Percentiles rank a stretch among this genome's conserved stretches.
Evolutionary conservation across 352 stramenopile species (phyloP).

Genomic region (Blastocystis sp.): DNA sequence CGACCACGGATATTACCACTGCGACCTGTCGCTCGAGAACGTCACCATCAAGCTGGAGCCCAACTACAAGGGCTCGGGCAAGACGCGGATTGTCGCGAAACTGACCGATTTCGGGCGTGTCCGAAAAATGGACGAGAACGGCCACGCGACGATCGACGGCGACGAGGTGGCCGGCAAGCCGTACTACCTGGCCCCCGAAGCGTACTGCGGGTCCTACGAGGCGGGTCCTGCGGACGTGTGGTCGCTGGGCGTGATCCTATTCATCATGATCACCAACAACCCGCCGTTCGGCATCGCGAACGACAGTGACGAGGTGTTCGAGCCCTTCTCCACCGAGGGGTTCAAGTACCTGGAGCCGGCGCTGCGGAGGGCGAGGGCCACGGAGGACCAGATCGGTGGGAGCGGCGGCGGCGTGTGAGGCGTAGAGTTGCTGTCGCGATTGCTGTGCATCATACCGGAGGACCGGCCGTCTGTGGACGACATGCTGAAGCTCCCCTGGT

Average conservation of each 20-base stretch:
- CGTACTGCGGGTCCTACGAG: conserved; percentile 53
- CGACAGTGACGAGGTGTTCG: conserved; percentile 60
- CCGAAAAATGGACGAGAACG: conserved; percentile 21
- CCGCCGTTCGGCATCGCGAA: conserved; percentile 65
- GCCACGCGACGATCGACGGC: conserved; percentile 3
- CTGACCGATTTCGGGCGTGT: conserved; percentile 64
- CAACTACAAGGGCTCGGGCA: conserved; percentile 53
- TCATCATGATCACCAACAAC: conserved; percentile 61
- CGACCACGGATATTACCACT: conserved; percentile 59
- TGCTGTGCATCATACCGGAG: conserved; percentile 2
- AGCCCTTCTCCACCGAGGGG: conserved; percentile 37
- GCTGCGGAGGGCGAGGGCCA: neutral
- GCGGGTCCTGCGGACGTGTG: conserved; percentile 66
- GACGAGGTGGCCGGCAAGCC: conserved; percentile 66
- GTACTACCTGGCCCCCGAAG: conserved; percentile 67
- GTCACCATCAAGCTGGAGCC: conserved; percentile 59
- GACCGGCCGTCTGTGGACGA: conserved; percentile 11
- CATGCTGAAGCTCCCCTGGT: conserved; percentile 29
- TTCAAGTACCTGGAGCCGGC: conserved; percentile 28
- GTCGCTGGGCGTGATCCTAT: conserved; percentile 62
- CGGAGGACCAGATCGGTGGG: conserved; percentile 54
- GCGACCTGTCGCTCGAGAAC: conserved; percentile 67
- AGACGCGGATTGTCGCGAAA: conserved; percentile 34
- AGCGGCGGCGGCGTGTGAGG: neutral
- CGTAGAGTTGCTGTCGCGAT: conserved; percentile 33